Evolutionary conservation across 2,329 filamentous ascomycete species (phyloP), one percentile per base, ranked within the genome.

Genomic region (Beauveria scarabaeidicola): DNA sequence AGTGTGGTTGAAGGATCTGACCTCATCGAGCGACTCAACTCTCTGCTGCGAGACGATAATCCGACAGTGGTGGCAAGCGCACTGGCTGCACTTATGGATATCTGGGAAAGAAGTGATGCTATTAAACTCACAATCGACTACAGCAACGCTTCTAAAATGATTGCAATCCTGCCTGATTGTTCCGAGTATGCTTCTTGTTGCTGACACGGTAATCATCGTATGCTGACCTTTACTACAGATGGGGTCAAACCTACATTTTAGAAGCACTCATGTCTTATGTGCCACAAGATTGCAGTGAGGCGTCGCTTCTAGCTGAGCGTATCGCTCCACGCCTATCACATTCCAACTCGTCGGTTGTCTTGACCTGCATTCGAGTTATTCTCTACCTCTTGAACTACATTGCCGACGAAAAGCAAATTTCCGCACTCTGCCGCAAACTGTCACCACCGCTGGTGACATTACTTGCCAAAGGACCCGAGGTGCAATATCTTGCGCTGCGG

Each of bases 301-400:
- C 94, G 5, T 81, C 91, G 7, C 80, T 99, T 17, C 81, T 99
- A 44, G 94, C 94, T 11, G 94, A 99, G 73, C 86, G 94, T 63
- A 95, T 99, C 69, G 85, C 93, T 0, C 94, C 94, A n/a, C 90
- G 94, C 17, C 81, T 99, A 32, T 97, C 94, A 27, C 94, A 99
- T 73, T 94, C 91, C 44, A 99, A 99, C 73, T 97, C 94, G 11
- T 89, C 94, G 0, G 94, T 99, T 36, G 94, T 97, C 3, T 81
- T 99, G 61, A 97, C 94, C 4, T 97, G 91, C 71, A 96, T 97
- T 68, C 87, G 94, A 61, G 94, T 99, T 44, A 92, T 99, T 40
- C 82, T 99, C 54, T 99, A 99, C 70, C 81, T 99, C 61, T 94
- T 97, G 90, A 99, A 99, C 77, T 99, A 99, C 76, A 97, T 99